Conservation (phyloP, 345 rosid species). For the Melaleuca quinquenervia region DNA sequence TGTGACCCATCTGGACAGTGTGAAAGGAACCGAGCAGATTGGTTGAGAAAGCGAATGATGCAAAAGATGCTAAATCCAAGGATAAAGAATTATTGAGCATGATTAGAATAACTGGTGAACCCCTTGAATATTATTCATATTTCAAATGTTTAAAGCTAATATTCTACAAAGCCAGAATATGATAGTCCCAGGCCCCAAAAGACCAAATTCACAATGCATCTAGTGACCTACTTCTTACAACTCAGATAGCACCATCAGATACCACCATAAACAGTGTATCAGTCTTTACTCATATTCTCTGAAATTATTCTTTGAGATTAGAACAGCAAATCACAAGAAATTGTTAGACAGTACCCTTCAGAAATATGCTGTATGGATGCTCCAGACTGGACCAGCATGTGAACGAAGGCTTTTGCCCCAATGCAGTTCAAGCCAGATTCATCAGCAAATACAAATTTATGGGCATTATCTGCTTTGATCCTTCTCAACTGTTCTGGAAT, state of each 20-base stretch:
- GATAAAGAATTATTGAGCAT: not conserved
- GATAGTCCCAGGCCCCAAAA: not conserved
- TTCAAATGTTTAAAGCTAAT: not conserved
- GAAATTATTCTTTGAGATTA: not conserved
- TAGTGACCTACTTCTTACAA: not conserved
- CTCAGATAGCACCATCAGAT: not conserved
- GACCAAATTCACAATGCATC: not conserved
- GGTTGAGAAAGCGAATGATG: not conserved
- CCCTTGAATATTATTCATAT: not conserved
- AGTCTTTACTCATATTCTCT: not conserved
- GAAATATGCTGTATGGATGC: slow-evolving; percentile 53
- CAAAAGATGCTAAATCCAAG: not conserved
- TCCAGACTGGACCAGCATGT: slow-evolving; percentile 58
- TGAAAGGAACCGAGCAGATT: not conserved
- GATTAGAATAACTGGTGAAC: not conserved
- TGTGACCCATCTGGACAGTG: slow-evolving; percentile 54
- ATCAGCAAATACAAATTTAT: slow-evolving; percentile 40
- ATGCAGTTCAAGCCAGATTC: slow-evolving; percentile 36
- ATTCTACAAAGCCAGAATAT: not conserved
- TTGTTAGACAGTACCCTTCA: slow-evolving; percentile 32
- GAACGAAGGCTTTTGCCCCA: slow-evolving; percentile 46
- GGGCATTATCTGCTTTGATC: slow-evolving; percentile 48
- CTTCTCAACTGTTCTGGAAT: slow-evolving; percentile 21
- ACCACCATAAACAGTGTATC: not conserved
- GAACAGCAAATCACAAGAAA: slow-evolving; percentile 5